Conservation (phyloP, 495 filamentous ascomycete genomes). For the Thermochaetoides thermophila region DNA sequence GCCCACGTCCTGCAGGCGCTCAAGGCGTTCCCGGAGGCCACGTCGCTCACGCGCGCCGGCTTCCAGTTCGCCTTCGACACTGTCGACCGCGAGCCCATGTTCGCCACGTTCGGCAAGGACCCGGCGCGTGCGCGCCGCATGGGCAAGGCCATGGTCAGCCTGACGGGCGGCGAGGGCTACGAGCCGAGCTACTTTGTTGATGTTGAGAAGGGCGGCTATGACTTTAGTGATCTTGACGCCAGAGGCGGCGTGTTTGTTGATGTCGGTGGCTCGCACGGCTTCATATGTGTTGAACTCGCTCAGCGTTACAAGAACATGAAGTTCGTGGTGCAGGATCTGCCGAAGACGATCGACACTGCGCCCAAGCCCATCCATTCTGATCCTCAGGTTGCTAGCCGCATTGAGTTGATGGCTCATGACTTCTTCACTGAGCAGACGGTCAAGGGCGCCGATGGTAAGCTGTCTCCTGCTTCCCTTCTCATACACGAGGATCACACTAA, state of each 20-base stretch:
- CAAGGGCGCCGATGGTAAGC: constrained; percentile 32
- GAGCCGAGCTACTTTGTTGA: constrained; percentile 30
- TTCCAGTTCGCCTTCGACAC: constrained; percentile 35
- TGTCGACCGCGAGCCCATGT: constrained; percentile 34
- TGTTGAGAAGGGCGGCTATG: constrained; percentile 24
- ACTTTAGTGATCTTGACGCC: constrained; percentile 26
- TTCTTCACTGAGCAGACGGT: constrained; percentile 40
- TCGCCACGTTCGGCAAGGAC: constrained; percentile 32
- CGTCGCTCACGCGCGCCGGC: constrained; percentile 26
- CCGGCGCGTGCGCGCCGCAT: constrained; percentile 33
- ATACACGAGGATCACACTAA: too few relatives aligned
- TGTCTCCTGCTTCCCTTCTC: background rate
- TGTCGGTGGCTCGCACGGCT: constrained; percentile 41
- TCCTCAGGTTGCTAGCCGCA: constrained; percentile 22
- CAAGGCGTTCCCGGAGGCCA: constrained; percentile 25
- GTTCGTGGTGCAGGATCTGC: constrained; percentile 45
- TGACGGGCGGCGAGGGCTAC: constrained; percentile 36
- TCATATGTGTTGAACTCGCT: constrained; percentile 36
- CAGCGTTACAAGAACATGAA: constrained; percentile 28
- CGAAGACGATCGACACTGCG: constrained; percentile 29
- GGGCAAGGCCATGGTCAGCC: constrained; percentile 35
- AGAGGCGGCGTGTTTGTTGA: constrained; percentile 35
- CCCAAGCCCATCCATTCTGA: constrained; percentile 27
- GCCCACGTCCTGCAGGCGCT: constrained; percentile 26
- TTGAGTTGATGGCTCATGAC: constrained; percentile 35